Conservation (phyloP, 495 filamentous ascomycete genomes). For the Neurospora sp. region DNA sequence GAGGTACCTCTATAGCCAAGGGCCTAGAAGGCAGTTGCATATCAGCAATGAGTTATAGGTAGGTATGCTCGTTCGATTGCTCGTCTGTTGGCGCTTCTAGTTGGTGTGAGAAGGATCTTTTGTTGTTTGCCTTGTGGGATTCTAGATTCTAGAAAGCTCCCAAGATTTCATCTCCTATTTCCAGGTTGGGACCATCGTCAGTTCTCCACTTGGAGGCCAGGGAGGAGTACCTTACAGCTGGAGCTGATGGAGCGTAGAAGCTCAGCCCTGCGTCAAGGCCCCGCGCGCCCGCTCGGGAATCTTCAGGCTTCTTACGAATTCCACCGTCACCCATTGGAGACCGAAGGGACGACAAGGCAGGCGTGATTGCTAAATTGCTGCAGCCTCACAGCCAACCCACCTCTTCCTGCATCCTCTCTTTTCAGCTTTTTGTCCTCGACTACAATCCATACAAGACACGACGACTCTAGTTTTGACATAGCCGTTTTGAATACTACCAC, state of each 20-base stretch:
- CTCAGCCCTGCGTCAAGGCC: constrained; percentile 7
- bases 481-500: not conserved
- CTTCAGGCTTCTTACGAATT: constrained; percentile 29
- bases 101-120: not conserved
- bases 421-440: not conserved
- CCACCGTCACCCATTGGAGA: constrained; percentile 14
- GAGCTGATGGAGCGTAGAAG: not conserved
- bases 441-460: not conserved
- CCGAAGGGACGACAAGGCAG: constrained; percentile 3
- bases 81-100: not conserved
- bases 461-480: not conserved
- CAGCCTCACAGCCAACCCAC: constrained; percentile 17
- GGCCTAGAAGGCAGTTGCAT: not conserved
- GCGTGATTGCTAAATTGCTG: constrained; percentile 5
- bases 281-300: constrained; percentile 9
- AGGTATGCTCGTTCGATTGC: not conserved
- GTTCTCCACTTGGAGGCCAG: not conserved
- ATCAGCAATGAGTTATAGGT: not conserved
- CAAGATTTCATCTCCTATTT: not conserved
- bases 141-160: not conserved
- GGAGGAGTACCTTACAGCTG: not conserved
- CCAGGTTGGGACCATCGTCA: not conserved
- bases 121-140: not conserved
- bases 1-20: not conserved
- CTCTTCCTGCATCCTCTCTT: not conserved